Percentiles rank a stretch among this genome's conserved stretches.
These are phyloP conservation scores for Nothomitra cinnamomea DNA, from an alignment of 2,329 filamentous ascomycete species.

Conservation along the genomic window DNA sequence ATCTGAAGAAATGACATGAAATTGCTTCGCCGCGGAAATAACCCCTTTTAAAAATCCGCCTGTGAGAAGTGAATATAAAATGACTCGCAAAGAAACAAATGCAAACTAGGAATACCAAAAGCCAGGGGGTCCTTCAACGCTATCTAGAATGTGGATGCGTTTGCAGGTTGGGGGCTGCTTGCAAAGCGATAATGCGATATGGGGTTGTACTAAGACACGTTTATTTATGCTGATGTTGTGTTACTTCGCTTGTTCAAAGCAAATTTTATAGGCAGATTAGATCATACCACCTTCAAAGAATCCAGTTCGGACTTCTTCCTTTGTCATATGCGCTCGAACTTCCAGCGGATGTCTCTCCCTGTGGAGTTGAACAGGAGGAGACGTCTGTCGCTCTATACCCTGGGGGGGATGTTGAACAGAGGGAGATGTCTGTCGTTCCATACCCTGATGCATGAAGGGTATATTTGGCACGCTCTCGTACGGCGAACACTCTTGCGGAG, in stretches of 20 bases:
- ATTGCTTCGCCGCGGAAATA: no score
- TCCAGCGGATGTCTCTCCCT: conserved; percentile 2
- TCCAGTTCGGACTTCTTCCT: not conserved
- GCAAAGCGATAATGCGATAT: no score
- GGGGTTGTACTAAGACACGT: not conserved
- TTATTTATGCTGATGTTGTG: no score
- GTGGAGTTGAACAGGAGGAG: not conserved
- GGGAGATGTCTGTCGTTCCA: not conserved
- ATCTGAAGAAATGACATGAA: no score
- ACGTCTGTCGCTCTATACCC: not conserved
- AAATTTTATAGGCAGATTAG: not conserved
- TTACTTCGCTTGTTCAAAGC: not conserved
- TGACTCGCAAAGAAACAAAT: no score
- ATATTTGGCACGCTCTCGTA: conserved; percentile 5
- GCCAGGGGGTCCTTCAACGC: not conserved
- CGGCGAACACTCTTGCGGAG: not conserved
- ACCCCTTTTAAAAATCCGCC: no score
- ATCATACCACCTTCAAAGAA: conserved; percentile 1
- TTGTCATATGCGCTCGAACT: not conserved
- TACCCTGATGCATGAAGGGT: not conserved
- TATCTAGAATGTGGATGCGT: no score
- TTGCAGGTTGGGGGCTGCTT: no score
- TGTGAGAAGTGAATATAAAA: no score
- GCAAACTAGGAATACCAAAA: not conserved
- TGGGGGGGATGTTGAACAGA: not conserved